Evolutionary conservation across 129 eudicot genomes (phyloP).

Genomic region (Heracleum sosnowskyi): DNA sequence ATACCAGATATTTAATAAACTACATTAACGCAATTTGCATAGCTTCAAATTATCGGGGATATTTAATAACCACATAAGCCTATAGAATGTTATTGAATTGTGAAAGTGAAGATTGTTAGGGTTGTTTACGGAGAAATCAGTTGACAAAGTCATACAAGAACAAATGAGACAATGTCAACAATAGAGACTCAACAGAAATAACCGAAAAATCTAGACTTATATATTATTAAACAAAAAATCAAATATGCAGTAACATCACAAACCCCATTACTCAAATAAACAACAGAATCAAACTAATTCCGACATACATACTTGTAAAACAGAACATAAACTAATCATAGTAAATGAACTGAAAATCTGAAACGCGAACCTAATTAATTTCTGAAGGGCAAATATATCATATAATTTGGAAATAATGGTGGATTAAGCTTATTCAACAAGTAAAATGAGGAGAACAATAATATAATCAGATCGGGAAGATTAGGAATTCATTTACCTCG

Average conservation of each 20-base stretch:
- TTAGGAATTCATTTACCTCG: background rate
- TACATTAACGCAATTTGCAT: background rate
- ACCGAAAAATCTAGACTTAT: background rate
- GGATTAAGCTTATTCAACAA: no score
- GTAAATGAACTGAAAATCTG: no score
- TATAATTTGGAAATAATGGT: no score
- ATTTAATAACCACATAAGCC: background rate
- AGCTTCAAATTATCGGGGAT: background rate
- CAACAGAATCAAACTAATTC: background rate
- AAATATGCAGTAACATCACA: no score
- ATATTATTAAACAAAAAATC: no score
- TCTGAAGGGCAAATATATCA: no score
- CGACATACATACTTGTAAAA: no score
- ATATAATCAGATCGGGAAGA: background rate
- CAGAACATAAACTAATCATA: no score
- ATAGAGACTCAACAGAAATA: background rate
- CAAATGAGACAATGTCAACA: background rate
- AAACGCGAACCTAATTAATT: no score
- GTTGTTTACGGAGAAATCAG: background rate
- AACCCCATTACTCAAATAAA: no score
- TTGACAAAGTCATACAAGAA: background rate
- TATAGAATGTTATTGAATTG: background rate
- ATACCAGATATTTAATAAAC: background rate
- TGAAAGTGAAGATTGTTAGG: background rate
- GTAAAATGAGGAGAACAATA: no score